These are phyloP conservation scores for Lichenothelia convexa DNA, from an alignment of 495 filamentous ascomycete genomes.

Conservation along the genomic window DNA sequence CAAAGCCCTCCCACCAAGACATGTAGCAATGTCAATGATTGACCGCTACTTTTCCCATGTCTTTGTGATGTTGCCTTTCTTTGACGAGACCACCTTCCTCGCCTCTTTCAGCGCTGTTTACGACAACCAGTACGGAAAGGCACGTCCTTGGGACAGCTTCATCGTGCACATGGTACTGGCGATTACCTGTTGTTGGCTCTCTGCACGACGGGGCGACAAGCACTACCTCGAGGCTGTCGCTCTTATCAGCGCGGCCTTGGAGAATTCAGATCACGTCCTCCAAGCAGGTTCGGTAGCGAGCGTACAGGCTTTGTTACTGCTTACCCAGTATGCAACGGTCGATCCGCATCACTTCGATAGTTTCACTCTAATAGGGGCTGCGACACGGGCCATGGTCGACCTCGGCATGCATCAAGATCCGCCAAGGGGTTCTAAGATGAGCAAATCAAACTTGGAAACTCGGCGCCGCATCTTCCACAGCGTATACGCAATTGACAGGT, in stretches of 20 bases:
- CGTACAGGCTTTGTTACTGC: conserved; percentile 66
- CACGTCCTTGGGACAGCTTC: conserved; percentile 58
- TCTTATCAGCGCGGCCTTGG: conserved; percentile 50
- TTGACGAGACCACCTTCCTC: conserved; percentile 56
- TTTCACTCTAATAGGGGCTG: conserved; percentile 80
- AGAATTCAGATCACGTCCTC: conserved; percentile 60
- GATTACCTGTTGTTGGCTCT: conserved; percentile 54
- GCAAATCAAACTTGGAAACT: conserved; percentile 48
- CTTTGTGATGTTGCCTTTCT: conserved; percentile 59
- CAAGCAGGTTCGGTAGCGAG: conserved; percentile 63
- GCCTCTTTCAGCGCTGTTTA: conserved; percentile 66
- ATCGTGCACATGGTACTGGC: conserved; percentile 77
- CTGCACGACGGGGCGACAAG: conserved; percentile 43
- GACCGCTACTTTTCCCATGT: conserved; percentile 72
- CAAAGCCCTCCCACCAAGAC: conserved; percentile 44
- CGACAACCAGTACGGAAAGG: conserved; percentile 36
- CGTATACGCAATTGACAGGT: conserved; percentile 76
- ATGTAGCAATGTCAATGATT: conserved; percentile 44
- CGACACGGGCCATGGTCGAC: conserved; percentile 67
- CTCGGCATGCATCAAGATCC: conserved; percentile 81
- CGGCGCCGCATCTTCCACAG: conserved; percentile 70
- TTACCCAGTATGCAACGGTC: conserved; percentile 73
- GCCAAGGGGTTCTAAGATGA: conserved; percentile 39
- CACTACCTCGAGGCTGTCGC: conserved; percentile 44
- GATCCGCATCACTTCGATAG: conserved; percentile 78